Conservation (phyloP, 179 eudicot species). For the Silene noctiflora region DNA sequence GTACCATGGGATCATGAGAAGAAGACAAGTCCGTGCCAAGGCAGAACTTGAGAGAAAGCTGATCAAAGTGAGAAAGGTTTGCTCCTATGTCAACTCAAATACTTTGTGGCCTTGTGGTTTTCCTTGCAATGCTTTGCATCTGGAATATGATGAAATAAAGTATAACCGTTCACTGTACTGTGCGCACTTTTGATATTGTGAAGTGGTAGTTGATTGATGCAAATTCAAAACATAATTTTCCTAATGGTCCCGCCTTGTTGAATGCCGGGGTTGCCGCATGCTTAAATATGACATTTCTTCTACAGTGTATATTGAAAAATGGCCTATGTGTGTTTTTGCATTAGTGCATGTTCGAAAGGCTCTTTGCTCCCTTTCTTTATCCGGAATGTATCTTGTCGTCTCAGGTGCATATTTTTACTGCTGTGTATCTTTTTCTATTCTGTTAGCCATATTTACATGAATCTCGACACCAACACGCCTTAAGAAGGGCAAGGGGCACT, state of each 20-base stretch:
- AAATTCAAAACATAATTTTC: too few species aligned
- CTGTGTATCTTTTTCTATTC: neutral
- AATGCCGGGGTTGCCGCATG: neutral
- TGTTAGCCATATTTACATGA: slow-evolving; percentile 90
- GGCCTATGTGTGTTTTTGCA: neutral
- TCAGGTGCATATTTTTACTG: too few species aligned
- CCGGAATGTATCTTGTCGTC: neutral
- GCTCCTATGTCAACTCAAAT: neutral
- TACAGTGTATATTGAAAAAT: neutral
- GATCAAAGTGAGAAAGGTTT: slow-evolving; percentile 68
- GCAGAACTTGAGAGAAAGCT: slow-evolving; percentile 74
- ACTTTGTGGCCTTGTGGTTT: neutral
- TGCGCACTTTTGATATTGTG: too few species aligned
- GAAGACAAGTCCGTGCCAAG: slow-evolving; percentile 76
- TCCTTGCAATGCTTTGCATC: neutral
- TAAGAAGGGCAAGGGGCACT: slow-evolving; percentile 74
- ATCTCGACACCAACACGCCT: slow-evolving; percentile 88
- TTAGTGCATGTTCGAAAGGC: neutral
- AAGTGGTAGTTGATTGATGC: too few species aligned
- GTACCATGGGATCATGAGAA: slow-evolving; percentile 59
- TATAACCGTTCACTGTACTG: too few species aligned
- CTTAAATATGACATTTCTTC: too few species aligned
- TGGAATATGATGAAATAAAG: too few species aligned
- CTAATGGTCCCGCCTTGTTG: too few species aligned
- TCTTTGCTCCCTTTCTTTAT: neutral